Evolutionary conservation across 306 rosid species (phyloP).

Genomic region (Quercus gilva): DNA sequence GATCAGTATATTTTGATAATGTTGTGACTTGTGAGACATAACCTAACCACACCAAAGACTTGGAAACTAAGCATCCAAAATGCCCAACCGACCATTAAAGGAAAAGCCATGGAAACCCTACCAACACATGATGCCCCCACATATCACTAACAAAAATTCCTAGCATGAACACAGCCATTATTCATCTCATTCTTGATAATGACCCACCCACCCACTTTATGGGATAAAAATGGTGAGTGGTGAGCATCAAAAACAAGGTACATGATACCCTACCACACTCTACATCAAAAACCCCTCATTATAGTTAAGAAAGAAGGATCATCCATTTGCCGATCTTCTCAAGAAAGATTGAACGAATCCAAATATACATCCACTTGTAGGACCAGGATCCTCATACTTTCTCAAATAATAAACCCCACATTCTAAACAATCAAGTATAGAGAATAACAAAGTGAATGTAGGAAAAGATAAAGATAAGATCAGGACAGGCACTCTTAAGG

Average conservation of each 20-base stretch:
- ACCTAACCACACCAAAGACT: neutral
- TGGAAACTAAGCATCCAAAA: constrained; percentile 8
- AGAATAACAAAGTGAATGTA: neutral
- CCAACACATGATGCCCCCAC: constrained; percentile 32
- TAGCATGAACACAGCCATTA: neutral
- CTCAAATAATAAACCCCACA: neutral
- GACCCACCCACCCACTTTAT: constrained; percentile 21
- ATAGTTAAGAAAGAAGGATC: neutral
- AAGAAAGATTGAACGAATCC: neutral
- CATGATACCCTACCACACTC: neutral
- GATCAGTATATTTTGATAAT: neutral
- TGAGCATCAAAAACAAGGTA: constrained; percentile 16
- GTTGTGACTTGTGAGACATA: neutral
- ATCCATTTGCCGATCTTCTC: neutral
- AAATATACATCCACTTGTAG: neutral
- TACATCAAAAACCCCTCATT: neutral
- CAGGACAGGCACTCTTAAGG: neutral
- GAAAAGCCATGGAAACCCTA: constrained; percentile 17
- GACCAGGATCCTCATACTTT: neutral
- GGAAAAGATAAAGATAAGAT: neutral
- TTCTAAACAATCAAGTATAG: neutral
- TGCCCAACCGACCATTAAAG: constrained; percentile 12
- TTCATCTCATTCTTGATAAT: constrained; percentile 18
- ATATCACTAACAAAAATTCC: constrained; percentile 8
- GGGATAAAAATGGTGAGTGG: neutral